Base-by-base conservation (phyloP, 1,284 basidiomycete species). In the Hymenochaete sp. region DNA sequence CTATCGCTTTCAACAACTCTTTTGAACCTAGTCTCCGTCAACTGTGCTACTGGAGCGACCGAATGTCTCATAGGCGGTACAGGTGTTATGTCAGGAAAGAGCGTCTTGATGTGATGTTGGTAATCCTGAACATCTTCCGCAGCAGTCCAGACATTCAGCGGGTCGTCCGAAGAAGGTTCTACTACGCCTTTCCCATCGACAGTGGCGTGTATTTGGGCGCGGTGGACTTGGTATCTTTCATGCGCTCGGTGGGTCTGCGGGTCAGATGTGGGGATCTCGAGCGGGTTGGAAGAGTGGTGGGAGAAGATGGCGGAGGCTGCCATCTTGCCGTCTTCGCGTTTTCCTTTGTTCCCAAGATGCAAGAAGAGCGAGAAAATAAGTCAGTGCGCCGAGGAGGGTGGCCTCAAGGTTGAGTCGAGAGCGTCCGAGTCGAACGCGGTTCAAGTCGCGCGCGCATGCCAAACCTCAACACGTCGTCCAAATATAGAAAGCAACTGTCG, bases 251-350 rank as follows among this genome's bases (percentile, higher is more conserved):
- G 63, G 56, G 79, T 79, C 43, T 67, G 69, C 1, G 62, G 52
- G 56, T 87, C 81, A 16, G 77, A 80, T n/a, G 80, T 74, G 32
- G 71, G 65, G 14, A 76, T 73, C 55, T 87, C 82, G 38, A 86
- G 70, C 2, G 83, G 83, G 56, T 87, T 87, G 35, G 83, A 86
- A 10, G 80, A 81, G 57, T 87, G 84, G 53, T 80, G 79, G 8
- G 84, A 85, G 53, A 86, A 64, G 8, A 72, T 53, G 47, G 62
- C 54, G 31, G 61, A 60, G 3, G 60, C 57, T 31, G 65, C 57
- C 59, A 62, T 62, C 28, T 7, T 38, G 11, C n/a, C n/a, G n/a
- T n/a, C n/a, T n/a, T n/a, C n/a, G n/a, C n/a, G n/a, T n/a, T n/a
- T n/a, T n/a, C n/a, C n/a, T n/a, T n/a, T n/a, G n/a, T n/a, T n/a